Base-by-base conservation (phyloP, 371 early-diverging fungal species). In the Rhizomucor miehei region DNA sequence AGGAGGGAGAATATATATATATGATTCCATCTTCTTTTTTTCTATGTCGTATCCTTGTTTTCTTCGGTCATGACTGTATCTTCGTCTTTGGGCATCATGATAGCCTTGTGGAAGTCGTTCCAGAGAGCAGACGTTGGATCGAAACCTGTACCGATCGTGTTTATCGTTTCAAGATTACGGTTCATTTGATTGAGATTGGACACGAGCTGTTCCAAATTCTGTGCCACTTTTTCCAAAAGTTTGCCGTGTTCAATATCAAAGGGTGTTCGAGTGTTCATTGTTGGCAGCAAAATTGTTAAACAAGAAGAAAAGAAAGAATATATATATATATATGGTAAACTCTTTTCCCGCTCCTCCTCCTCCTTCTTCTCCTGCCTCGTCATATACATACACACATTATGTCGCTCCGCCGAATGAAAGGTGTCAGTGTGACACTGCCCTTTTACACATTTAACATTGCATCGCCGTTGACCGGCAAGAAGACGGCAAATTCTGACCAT, bases 391-490 rank as follows among this genome's bases (percentile, higher is more conserved):
- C 13, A 52, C 36, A 29, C 29, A 29, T 8, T 5, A 29, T 29
- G 29, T 29, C 29, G 29, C 29, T 29, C 29, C 29, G 29, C 29
- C 29, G 79, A 17, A 59, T 75, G 40, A 75, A 90, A 74, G 91
- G 90, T 39, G 66, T 89, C 23, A 79, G 85, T 24, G 71, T 89
- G 5, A 69, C 85, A 40, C 80, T 85, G 45, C 89, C 92, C 9
- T 79, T 91, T 43, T 80, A 90, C 52, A 90, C 88, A 53, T 91
- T 88, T 40, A 91, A 89, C 52, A 71, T 82, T 10, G 89, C 92
- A 1, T 73, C 75, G 1, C 85, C 86, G 29, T 54, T 91, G 34
- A 75, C 79, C 16, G 84, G 82, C 10, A 84, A 86, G 54, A 83
- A 86, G 45, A 65, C 78, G 0, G 70, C 73, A 24, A 85, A 88